Evolutionary conservation across 768 basidiomycete species (phyloP).

Genomic region (Hygrocybe punicea): DNA sequence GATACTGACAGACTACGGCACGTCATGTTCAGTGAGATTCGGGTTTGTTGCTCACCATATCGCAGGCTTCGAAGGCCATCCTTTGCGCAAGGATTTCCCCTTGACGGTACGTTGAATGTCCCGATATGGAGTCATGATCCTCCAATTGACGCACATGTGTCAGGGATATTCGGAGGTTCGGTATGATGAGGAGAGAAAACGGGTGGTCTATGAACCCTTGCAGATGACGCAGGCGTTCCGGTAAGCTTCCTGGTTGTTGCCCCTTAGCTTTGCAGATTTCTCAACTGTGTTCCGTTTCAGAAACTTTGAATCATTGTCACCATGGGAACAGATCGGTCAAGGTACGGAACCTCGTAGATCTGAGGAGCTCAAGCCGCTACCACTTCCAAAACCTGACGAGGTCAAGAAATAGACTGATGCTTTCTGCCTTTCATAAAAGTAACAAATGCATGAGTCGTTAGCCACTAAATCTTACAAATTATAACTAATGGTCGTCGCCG

Average conservation of each 20-base stretch:
- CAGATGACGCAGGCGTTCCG: slow-evolving; percentile 98
- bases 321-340: slow-evolving; percentile 93
- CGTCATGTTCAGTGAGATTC: slow-evolving; percentile 12
- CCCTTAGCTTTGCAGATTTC: neutral
- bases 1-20: slow-evolving; percentile 96
- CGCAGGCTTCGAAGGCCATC: slow-evolving; percentile 93
- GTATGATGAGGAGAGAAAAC: slow-evolving; percentile 96
- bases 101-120: slow-evolving; percentile 61
- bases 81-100: slow-evolving; percentile 97
- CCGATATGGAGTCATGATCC: neutral
- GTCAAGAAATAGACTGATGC: slow-evolving; percentile 58
- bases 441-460: neutral
- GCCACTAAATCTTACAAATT: neutral
- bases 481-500: neutral
- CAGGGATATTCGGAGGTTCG: slow-evolving; percentile 99
- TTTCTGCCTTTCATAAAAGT: neutral
- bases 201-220: slow-evolving; percentile 95
- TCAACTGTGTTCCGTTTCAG: slow-evolving; percentile 38
- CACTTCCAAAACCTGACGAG: slow-evolving; percentile 66
- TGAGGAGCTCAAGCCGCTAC: slow-evolving; percentile 70
- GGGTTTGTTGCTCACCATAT: slow-evolving; percentile 7
- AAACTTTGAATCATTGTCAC: slow-evolving; percentile 89
- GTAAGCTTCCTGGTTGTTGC: slow-evolving; percentile 36
- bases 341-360: slow-evolving; percentile 53
- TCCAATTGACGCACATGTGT: neutral